These are phyloP conservation scores for Sphaerulina populicola DNA, from an alignment of 2,329 filamentous ascomycete genomes.

Conservation along the genomic window DNA sequence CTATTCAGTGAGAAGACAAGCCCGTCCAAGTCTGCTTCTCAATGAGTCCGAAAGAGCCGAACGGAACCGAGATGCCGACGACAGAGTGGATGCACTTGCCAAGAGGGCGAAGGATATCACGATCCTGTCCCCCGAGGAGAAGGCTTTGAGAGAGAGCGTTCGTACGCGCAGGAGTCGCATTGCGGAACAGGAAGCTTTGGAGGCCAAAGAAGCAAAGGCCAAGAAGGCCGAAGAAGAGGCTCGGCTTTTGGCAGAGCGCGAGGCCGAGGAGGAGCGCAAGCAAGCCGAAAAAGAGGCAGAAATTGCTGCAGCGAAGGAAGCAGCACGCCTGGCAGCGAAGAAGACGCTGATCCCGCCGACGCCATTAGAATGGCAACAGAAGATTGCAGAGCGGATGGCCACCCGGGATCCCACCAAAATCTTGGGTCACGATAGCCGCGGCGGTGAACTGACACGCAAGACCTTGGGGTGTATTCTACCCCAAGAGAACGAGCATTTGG, in stretches of 20 bases:
- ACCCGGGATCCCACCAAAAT: slow-evolving; percentile 14
- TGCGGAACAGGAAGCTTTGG: slow-evolving; percentile 6
- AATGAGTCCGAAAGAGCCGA: not conserved
- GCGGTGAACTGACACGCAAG: slow-evolving; percentile 42
- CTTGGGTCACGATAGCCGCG: slow-evolving; percentile 32
- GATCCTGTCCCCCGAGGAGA: slow-evolving; percentile 14
- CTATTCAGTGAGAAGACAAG: no score
- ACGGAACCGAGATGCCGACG: slow-evolving; percentile 4
- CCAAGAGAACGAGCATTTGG: slow-evolving; percentile 25
- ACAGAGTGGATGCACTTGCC: slow-evolving; percentile 10
- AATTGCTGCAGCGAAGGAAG: slow-evolving; percentile 7
- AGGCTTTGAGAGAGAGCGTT: slow-evolving; percentile 7
- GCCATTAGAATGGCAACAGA: slow-evolving; percentile 35
- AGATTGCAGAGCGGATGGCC: slow-evolving; percentile 33
- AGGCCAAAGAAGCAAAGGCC: slow-evolving; percentile 3
- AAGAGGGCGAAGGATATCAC: slow-evolving; percentile 9
- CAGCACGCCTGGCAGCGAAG: slow-evolving; percentile 3
- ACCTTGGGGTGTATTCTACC: slow-evolving; percentile 57
- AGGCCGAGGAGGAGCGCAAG: slow-evolving; percentile 9
- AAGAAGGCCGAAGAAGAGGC: slow-evolving; percentile 11
- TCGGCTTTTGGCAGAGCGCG: slow-evolving; percentile 10
- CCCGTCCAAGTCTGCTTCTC: not conserved
- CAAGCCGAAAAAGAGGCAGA: slow-evolving; percentile 10
- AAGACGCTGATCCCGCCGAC: slow-evolving; percentile 27
- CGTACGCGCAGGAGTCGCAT: slow-evolving; percentile 12